Conservation (phyloP, 257 asterid species). For the Solanum piurae region DNA sequence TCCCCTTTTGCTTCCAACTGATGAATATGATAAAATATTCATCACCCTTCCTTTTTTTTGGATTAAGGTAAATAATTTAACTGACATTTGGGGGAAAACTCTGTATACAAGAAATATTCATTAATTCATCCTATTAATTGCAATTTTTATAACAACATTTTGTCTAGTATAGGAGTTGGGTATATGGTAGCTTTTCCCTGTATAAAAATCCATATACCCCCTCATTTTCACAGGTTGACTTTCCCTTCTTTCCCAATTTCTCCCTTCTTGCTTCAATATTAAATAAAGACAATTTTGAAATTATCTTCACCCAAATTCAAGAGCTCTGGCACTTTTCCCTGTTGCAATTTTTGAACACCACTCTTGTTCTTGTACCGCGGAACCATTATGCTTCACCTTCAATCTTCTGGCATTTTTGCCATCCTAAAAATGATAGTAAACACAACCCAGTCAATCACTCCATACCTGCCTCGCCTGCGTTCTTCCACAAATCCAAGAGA, state of each 20-base stretch:
- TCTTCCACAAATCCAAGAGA: background rate
- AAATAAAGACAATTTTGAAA: background rate
- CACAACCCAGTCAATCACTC: background rate
- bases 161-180: background rate
- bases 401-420: background rate
- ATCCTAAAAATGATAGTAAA: background rate
- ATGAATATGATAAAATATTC: background rate
- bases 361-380: background rate
- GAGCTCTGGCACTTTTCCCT: background rate
- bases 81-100: background rate
- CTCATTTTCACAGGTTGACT: background rate
- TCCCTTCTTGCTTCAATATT: background rate
- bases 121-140: background rate
- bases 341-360: background rate
- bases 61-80: background rate
- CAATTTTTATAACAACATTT: background rate
- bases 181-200: background rate
- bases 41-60: background rate
- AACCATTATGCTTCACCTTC: background rate
- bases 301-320: background rate
- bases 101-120: background rate
- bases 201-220: background rate
- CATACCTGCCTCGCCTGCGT: background rate
- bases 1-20: background rate
- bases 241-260: background rate